phyloP scores from a whole-genome alignment of 1,284 basidiomycete species.

The Ustilago tritici region DNA sequence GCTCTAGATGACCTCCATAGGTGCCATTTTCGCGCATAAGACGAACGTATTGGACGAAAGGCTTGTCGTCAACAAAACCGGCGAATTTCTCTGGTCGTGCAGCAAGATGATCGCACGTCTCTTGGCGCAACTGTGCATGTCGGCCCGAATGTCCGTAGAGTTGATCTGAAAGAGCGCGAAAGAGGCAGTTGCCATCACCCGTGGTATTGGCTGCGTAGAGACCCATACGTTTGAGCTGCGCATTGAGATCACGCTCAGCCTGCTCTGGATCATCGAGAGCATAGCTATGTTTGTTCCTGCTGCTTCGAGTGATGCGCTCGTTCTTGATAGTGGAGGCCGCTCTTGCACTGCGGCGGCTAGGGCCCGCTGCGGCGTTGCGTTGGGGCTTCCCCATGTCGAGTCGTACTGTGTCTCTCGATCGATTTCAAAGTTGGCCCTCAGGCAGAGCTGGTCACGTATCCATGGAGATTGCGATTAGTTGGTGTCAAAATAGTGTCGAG shows the following conservation, averaged over 20 bases:
- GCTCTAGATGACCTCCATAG: slow-evolving; percentile 89
- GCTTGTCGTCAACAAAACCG: slow-evolving; percentile 85
- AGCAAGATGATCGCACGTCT: slow-evolving; percentile 82
- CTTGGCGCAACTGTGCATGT: slow-evolving; percentile 78
- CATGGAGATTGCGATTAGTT: slow-evolving; percentile 4
- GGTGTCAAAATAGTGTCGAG: background rate
- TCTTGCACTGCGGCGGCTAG: slow-evolving; percentile 38
- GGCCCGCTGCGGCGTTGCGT: slow-evolving; percentile 38
- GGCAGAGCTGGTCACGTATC: slow-evolving; percentile 1
- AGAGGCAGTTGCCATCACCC: slow-evolving; percentile 68
- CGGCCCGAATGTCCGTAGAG: slow-evolving; percentile 80
- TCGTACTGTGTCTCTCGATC: background rate
- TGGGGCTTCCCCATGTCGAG: slow-evolving; percentile 41
- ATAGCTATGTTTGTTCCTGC: slow-evolving; percentile 45
- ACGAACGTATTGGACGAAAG: slow-evolving; percentile 65
- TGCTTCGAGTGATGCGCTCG: slow-evolving; percentile 52
- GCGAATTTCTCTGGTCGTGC: slow-evolving; percentile 79
- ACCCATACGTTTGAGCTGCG: slow-evolving; percentile 63
- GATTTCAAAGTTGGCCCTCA: background rate
- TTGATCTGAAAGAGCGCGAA: slow-evolving; percentile 73
- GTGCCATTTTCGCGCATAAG: slow-evolving; percentile 75
- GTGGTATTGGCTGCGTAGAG: slow-evolving; percentile 67
- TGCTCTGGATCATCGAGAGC: slow-evolving; percentile 63
- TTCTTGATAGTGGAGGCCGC: slow-evolving; percentile 45
- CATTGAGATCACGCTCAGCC: slow-evolving; percentile 59